Base-by-base conservation (phyloP, 768 basidiomycete species). In the Trametes maxima region DNA sequence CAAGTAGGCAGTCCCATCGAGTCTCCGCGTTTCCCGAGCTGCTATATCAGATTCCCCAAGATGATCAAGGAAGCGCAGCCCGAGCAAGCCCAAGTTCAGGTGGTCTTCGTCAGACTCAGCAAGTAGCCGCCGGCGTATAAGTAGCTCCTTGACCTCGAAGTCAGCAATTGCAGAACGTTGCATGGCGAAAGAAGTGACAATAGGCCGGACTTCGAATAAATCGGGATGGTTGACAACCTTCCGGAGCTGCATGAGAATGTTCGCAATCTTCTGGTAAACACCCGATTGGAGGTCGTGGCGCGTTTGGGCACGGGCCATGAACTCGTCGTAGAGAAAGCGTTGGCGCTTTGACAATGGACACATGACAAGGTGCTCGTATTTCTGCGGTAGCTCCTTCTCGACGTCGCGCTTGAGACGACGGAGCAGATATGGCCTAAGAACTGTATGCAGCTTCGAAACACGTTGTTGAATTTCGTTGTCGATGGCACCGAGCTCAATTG, bases 331-430 rank as follows among this genome's bases (percentile, higher is more conserved):
- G 19, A 97, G 80, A 71, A 92, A 94, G n/a, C 94, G 88, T 67
- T 97, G 94, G 12, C 94, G 83, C 70, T 95, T 96, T 37, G 94
- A 95, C 16, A 97, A 78, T 13, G 88, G 86, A 67, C 94, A 95
- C 40, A 95, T 80, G 19, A 94, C 85, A 50, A 95, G 83, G 72
- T 97, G 94, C 63, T 96, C 95, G 69, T 84, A 92, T 70, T 97
- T 97, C 76, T 89, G 93, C 0, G 97, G 97, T 5, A 99, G 79
- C 66, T 94, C 90, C 73, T 92, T 94, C 76, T 98, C 95, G 16
- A 99, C 97, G 69, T 98, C 95, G n/a, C 90, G 86, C 73, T 99
- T 98, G 60, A 98, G 81, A n/a, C 97, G 87, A 13, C 97, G 89
- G 12, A 98, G 86, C 19, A 98, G 84, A 76, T 97, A 98, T 0